phyloP scores from a whole-genome alignment of 305 asterid species.

The Lippia alba region DNA sequence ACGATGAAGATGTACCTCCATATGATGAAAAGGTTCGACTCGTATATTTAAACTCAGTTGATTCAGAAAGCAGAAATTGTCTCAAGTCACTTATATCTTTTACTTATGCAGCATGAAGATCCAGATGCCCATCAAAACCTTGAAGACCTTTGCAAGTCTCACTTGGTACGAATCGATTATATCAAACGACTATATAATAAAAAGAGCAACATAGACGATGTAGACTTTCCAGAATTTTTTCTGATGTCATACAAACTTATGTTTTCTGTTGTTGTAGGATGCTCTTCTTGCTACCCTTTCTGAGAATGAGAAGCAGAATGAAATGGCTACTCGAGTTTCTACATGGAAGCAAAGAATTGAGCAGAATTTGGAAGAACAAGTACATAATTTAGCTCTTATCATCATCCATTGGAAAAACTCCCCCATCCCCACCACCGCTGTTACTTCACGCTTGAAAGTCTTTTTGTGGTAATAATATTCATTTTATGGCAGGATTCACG shows the following conservation, averaged over 20 bases:
- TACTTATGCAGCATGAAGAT: constrained; percentile 56
- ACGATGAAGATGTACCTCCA: constrained; percentile 46
- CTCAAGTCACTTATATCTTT: constrained; percentile 23
- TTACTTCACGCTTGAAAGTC: not conserved
- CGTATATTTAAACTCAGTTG: constrained; percentile 21
- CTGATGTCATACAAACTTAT: constrained; percentile 29
- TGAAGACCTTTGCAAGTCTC: constrained; percentile 94
- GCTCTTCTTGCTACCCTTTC: constrained; percentile 80
- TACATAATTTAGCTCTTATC: constrained; percentile 33
- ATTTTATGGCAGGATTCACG: constrained; percentile 68
- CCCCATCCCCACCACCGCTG: not conserved
- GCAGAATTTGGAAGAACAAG: constrained; percentile 87
- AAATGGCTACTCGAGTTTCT: constrained; percentile 88
- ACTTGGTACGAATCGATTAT: constrained; percentile 65
- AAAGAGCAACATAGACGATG: not conserved
- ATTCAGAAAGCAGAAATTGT: constrained; percentile 10
- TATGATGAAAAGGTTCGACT: constrained; percentile 56
- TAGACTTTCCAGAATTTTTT: constrained; percentile 16
- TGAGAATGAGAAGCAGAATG: constrained; percentile 86
- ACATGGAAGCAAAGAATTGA: constrained; percentile 96
- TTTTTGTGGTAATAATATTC: constrained; percentile 21
- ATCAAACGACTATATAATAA: not conserved
- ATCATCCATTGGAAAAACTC: constrained; percentile 15
- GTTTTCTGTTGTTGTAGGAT: constrained; percentile 57
- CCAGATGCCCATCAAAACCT: constrained; percentile 61